Percentiles rank a stretch among this genome's conserved stretches.
Conservation (phyloP, 495 filamentous ascomycete species). For the Xylaria castorea region DNA sequence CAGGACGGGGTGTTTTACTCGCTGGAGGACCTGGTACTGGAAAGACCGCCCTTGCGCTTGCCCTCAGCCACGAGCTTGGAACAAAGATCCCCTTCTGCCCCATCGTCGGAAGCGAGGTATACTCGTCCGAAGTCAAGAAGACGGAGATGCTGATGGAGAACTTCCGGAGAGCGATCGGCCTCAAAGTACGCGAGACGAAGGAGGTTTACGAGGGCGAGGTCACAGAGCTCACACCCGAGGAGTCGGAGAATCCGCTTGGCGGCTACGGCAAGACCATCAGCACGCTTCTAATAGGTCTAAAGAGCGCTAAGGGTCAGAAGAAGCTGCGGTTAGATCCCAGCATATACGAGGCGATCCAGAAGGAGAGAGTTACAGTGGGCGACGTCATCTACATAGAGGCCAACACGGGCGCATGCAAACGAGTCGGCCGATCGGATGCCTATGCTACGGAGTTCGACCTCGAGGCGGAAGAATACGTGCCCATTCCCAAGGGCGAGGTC, state of each 20-base stretch:
- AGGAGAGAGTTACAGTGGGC: conserved; percentile 92
- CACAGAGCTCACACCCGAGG: conserved; percentile 93
- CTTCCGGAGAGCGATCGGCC: conserved; percentile 92
- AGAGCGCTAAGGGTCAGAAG: conserved; percentile 93
- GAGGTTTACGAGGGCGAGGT: conserved; percentile 98
- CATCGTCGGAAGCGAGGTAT: conserved; percentile 96
- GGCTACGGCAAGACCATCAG: conserved; percentile 94
- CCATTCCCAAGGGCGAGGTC: conserved; percentile 97
- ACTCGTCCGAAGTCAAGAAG: conserved; percentile 98
- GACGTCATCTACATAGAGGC: conserved; percentile 99
- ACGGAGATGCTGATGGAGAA: conserved; percentile 99
- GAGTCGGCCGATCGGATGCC: conserved; percentile 92
- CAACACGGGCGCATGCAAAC: conserved; percentile 95
- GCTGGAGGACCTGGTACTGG: conserved; percentile 92
- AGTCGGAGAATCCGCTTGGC: conserved; percentile 96
- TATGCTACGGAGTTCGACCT: conserved; percentile 98
- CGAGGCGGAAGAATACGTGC: conserved; percentile 97
- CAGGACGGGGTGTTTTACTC: conserved; percentile 88
- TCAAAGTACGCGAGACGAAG: conserved; percentile 96
- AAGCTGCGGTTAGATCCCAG: conserved; percentile 94
- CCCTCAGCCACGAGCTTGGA: conserved; percentile 92
- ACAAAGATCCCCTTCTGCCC: conserved; percentile 98
- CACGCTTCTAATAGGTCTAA: conserved; percentile 85
- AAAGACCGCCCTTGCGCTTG: conserved; percentile 94
- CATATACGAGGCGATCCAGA: conserved; percentile 98